A percentile compares a stretch with the other conserved stretches of the same genome.
phyloP scores from a whole-genome alignment of 768 basidiomycete genomes.

The Suillus brevipes region DNA sequence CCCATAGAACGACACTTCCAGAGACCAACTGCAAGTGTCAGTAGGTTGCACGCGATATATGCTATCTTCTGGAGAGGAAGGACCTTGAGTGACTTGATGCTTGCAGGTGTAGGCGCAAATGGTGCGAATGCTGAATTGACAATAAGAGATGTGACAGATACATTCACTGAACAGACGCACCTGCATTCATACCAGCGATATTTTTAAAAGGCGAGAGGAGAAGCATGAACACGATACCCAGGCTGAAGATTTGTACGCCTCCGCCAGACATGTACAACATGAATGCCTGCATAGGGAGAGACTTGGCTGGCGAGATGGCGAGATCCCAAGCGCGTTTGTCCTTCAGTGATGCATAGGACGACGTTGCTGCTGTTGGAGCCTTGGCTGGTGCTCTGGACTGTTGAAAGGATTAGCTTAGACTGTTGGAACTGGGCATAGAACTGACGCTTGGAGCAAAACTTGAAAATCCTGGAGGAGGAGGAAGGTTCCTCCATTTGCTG shows the following conservation, averaged over 20 bases:
- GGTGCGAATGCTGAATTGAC: constrained; percentile 65
- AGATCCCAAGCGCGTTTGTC: constrained; percentile 84
- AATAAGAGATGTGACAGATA: neutral
- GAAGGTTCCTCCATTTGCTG: constrained; percentile 58
- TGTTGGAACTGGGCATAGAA: neutral
- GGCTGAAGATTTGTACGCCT: constrained; percentile 94
- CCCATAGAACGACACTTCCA: constrained; percentile 97
- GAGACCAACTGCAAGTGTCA: constrained; percentile 80
- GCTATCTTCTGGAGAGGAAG: constrained; percentile 70
- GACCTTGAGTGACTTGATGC: constrained; percentile 47
- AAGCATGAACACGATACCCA: constrained; percentile 95
- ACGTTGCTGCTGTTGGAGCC: constrained; percentile 33
- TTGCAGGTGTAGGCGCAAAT: constrained; percentile 49
- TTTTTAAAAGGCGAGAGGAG: constrained; percentile 86
- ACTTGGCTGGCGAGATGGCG: constrained; percentile 82
- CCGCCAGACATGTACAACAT: constrained; percentile 99
- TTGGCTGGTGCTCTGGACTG: constrained; percentile 47
- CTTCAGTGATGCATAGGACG: constrained; percentile 68
- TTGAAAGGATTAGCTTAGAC: neutral
- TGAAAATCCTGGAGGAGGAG: constrained; percentile 70
- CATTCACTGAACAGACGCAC: constrained; percentile 42
- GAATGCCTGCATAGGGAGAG: constrained; percentile 94
- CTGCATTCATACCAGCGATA: constrained; percentile 71
- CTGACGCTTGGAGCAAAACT: constrained; percentile 35
- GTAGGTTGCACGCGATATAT: constrained; percentile 70